These are phyloP conservation scores for Fraxinus latifolia DNA, from an alignment of 305 asterid species.

Conservation along the genomic window DNA sequence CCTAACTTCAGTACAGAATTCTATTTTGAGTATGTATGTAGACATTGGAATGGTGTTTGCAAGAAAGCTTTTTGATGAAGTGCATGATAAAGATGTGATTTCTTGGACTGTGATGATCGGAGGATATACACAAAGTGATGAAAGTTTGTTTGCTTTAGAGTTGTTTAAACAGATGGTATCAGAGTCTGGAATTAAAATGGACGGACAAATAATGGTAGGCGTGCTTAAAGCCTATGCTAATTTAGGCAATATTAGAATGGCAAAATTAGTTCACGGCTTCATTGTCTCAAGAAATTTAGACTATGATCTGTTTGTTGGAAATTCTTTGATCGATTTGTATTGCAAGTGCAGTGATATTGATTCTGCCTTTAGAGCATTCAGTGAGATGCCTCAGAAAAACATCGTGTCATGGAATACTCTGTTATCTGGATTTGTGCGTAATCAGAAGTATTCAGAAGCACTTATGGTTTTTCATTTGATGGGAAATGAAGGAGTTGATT, in stretches of 20 bases:
- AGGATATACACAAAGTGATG: constrained; percentile 44
- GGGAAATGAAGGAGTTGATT: constrained; percentile 44
- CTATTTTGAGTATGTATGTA: constrained; percentile 60
- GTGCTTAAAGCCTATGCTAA: constrained; percentile 65
- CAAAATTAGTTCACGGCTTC: constrained; percentile 56
- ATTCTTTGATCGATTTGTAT: constrained; percentile 75
- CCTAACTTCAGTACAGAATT: constrained; percentile 62
- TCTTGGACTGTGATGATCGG: constrained; percentile 79
- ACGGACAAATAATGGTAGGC: constrained; percentile 64
- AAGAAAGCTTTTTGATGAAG: constrained; percentile 61
- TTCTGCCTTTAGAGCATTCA: constrained; percentile 54
- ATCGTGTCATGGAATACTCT: constrained; percentile 79
- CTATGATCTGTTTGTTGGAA: constrained; percentile 63
- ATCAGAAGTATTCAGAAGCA: constrained; percentile 56
- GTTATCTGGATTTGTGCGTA: constrained; percentile 64
- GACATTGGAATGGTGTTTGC: constrained; percentile 53
- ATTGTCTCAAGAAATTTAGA: constrained; percentile 51
- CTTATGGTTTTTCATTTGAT: constrained; percentile 50
- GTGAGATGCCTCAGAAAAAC: constrained; percentile 54
- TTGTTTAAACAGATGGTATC: constrained; percentile 55
- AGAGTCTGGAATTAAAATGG: constrained; percentile 40
- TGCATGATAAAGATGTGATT: constrained; percentile 64
- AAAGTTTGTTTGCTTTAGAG: constrained; percentile 39
- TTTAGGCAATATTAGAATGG: constrained; percentile 45
- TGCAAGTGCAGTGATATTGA: constrained; percentile 62